Conservation (phyloP, 1,139 yeast genomes). For the Entelexis sorbosivorans region DNA sequence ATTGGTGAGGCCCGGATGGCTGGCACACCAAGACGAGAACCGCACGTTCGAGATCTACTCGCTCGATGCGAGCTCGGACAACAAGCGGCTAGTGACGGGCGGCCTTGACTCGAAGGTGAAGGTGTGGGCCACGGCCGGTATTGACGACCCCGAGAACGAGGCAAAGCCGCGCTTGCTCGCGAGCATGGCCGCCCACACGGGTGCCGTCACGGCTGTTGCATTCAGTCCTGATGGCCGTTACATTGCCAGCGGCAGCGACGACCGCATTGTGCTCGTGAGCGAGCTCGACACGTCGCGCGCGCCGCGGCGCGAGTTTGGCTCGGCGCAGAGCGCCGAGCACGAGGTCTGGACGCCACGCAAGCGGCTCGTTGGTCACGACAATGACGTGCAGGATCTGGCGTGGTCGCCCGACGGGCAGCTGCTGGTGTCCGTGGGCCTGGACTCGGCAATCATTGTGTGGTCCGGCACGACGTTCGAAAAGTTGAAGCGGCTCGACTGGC, state of each 20-base stretch:
- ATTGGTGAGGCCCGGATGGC: constrained; percentile 24
- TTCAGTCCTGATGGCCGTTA: constrained; percentile 88
- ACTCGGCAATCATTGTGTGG: constrained; percentile 87
- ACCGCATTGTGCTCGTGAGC: constrained; percentile 83
- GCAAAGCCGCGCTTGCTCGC: constrained; percentile 27
- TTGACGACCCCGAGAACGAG: constrained; percentile 37
- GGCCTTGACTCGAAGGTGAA: constrained; percentile 90
- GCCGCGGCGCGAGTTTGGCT: constrained; percentile 41
- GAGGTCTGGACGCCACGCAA: constrained; percentile 93
- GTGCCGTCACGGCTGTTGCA: constrained; percentile 87
- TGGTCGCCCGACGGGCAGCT: constrained; percentile 95
- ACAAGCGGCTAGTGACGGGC: constrained; percentile 79
- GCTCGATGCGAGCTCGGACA: constrained; percentile 69
- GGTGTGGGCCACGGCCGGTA: constrained; percentile 60
- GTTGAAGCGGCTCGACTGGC: constrained; percentile 78
- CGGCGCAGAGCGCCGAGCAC: constrained; percentile 28
- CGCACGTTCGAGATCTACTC: constrained; percentile 78
- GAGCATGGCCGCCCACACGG: constrained; percentile 38
- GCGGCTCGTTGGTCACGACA: constrained; percentile 88
- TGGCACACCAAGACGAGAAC: constrained; percentile 47
- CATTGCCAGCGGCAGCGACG: constrained; percentile 91
- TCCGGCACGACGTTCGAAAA: constrained; percentile 85
- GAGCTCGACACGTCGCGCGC: constrained; percentile 62
- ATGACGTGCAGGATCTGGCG: constrained; percentile 92
- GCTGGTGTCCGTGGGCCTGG: constrained; percentile 86